Conservation (phyloP, 2,329 filamentous ascomycete species). For the Metarhizium album region DNA sequence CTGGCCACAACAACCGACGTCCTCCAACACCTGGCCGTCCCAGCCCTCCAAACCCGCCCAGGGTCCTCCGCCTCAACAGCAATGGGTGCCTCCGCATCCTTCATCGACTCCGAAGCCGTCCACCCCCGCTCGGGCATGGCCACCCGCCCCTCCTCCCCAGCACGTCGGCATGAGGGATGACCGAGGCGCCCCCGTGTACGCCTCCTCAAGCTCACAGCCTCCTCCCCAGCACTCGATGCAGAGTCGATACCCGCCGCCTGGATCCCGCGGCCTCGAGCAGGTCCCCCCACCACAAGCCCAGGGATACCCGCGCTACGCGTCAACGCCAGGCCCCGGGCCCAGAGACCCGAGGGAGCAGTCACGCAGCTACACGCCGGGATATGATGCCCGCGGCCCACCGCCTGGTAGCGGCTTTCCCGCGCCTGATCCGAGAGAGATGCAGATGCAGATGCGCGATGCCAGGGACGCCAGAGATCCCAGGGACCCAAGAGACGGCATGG, state of each 20-base stretch:
- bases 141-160: slow-evolving; percentile 22
- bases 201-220: slow-evolving; percentile 17
- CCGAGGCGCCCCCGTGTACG: slow-evolving; percentile 25
- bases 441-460: slow-evolving; percentile 25
- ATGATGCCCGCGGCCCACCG: slow-evolving; percentile 29
- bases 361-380: slow-evolving; percentile 37
- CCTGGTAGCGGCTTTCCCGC: slow-evolving; percentile 22
- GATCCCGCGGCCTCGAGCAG: slow-evolving; percentile 30
- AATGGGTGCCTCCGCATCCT: slow-evolving; percentile 23
- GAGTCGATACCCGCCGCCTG: slow-evolving; percentile 26
- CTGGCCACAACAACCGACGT: slow-evolving; percentile 17
- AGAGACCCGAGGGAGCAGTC: slow-evolving; percentile 31
- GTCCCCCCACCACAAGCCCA: slow-evolving; percentile 27
- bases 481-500: slow-evolving; percentile 31
- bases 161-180: slow-evolving; percentile 28
- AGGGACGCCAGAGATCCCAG: slow-evolving; percentile 25
- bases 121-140: slow-evolving; percentile 23
- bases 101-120: slow-evolving; percentile 20
- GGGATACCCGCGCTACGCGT: slow-evolving; percentile 33
- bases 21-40: slow-evolving; percentile 17
- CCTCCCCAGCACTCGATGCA: slow-evolving; percentile 27
- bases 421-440: slow-evolving; percentile 23
- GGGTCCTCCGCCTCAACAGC: slow-evolving; percentile 21
- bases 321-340: slow-evolving; percentile 29
- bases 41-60: slow-evolving; percentile 22